A percentile compares a stretch with the other conserved stretches of the same genome.
These are phyloP conservation scores for Phytophthora foliorum DNA, from an alignment of 352 stramenopile genomes.

Conservation along the genomic window DNA sequence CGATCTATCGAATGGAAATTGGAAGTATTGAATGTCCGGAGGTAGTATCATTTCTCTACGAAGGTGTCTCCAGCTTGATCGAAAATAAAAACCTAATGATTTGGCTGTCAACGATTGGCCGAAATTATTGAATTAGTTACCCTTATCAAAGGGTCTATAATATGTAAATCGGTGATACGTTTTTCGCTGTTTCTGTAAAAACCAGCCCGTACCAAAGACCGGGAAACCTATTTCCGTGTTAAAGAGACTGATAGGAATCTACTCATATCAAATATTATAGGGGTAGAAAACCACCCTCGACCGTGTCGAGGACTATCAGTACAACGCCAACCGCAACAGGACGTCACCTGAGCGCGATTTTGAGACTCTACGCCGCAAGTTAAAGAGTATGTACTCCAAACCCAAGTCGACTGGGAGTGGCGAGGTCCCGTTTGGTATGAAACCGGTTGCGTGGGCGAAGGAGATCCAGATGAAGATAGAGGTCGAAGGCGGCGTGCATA, in stretches of 20 bases:
- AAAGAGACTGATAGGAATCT: not conserved
- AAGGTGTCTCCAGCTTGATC: not conserved
- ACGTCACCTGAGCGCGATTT: not conserved
- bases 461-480: not conserved
- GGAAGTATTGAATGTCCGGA: not conserved
- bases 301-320: not conserved
- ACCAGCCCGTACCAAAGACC: not conserved
- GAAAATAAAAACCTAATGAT: not conserved
- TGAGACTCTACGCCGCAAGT: constrained; percentile 5
- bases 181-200: not conserved
- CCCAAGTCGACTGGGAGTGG: not conserved
- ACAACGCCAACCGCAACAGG: not conserved
- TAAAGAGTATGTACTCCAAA: not conserved
- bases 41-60: constrained; percentile 4
- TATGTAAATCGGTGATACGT: not conserved
- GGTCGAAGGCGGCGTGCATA: not conserved
- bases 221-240: not conserved
- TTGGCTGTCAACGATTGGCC: not conserved
- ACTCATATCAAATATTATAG: not conserved
- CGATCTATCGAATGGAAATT: not conserved
- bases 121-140: not conserved
- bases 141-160: not conserved
- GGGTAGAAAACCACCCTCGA: constrained; percentile 6
- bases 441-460: not conserved
- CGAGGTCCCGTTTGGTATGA: not conserved